phyloP scores from a whole-genome alignment of 495 filamentous ascomycete genomes.

The Neurospora tetrasperma region DNA sequence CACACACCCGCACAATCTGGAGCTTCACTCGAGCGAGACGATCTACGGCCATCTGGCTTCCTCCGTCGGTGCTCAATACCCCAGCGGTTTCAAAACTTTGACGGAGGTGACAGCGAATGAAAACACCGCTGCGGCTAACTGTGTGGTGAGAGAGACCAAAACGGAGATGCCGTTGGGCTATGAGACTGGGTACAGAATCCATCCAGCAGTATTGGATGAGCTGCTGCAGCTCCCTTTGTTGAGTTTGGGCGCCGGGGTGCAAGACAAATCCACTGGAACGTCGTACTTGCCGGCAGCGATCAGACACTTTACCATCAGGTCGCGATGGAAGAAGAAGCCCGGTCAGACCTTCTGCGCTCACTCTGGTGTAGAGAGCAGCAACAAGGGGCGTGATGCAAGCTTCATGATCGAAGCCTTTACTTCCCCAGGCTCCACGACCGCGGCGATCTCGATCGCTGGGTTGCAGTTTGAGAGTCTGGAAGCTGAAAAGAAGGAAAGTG shows the following conservation, averaged over 20 bases:
- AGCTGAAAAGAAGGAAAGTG: background rate
- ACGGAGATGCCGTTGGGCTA: conserved; percentile 37
- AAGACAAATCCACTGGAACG: background rate
- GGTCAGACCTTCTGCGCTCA: conserved; percentile 22
- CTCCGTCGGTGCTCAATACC: conserved; percentile 21
- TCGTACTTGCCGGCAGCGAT: conserved; percentile 18
- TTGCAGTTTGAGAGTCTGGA: conserved; percentile 17
- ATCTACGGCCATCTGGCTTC: conserved; percentile 12
- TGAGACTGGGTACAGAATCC: conserved; percentile 34
- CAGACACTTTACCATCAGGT: conserved; percentile 19
- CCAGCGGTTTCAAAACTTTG: conserved; percentile 32
- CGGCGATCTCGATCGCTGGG: conserved; percentile 22
- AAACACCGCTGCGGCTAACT: conserved; percentile 22
- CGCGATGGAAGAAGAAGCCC: conserved; percentile 17
- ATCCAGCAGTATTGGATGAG: conserved; percentile 37
- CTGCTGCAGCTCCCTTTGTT: conserved; percentile 31
- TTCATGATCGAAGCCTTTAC: conserved; percentile 24
- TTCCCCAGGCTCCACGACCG: conserved; percentile 17
- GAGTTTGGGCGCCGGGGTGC: conserved; percentile 10
- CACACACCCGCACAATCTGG: conserved; percentile 1
- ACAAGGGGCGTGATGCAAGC: conserved; percentile 1
- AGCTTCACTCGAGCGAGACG: background rate
- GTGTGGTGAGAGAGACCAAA: conserved; percentile 35
- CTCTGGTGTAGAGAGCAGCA: conserved; percentile 16
- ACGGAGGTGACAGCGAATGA: conserved; percentile 22